Evolutionary conservation across 176 grass and related monocot species (phyloP).

Genomic region (Avena atlantica): DNA sequence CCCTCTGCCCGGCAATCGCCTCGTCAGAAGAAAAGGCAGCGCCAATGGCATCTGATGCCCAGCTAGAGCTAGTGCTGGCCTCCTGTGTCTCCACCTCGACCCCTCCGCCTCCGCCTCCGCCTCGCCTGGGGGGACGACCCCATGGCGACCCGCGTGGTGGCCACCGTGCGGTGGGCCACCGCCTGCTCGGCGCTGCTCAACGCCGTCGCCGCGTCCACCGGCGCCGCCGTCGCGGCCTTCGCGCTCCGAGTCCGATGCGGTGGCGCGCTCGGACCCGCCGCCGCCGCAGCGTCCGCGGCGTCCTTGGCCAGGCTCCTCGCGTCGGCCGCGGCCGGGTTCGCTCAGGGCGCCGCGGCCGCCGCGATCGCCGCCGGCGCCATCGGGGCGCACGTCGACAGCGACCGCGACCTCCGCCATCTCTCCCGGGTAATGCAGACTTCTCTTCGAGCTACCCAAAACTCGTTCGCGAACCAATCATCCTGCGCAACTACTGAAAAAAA

Average conservation of each 20-base stretch:
- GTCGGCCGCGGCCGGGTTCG: no score
- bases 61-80: not conserved
- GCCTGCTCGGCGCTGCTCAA: slow-evolving; percentile 62
- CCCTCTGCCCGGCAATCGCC: not conserved
- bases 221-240: slow-evolving; percentile 43
- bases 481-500: slow-evolving; percentile 2
- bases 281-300: no score
- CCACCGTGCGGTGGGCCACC: slow-evolving; percentile 54
- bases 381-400: no score
- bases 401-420: slow-evolving; percentile 50
- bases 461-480: not conserved
- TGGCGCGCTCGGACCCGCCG: no score
- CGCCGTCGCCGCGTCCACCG: slow-evolving; percentile 42
- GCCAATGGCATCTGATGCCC: slow-evolving; percentile 22
- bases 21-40: not conserved
- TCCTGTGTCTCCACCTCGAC: slow-evolving; percentile 24
- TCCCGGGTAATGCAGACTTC: slow-evolving; percentile 42
- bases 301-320: no score
- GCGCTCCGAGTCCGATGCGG: slow-evolving; percentile 27
- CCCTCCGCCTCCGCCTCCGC: slow-evolving; percentile 14
- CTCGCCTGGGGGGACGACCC: not conserved
- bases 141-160: slow-evolving; percentile 49
- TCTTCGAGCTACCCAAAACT: not conserved
- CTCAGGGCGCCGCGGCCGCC: no score
- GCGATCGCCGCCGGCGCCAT: no score